These are phyloP conservation scores for Ascochyta pisi DNA, from an alignment of 2,329 filamentous ascomycete species.

Conservation along the genomic window DNA sequence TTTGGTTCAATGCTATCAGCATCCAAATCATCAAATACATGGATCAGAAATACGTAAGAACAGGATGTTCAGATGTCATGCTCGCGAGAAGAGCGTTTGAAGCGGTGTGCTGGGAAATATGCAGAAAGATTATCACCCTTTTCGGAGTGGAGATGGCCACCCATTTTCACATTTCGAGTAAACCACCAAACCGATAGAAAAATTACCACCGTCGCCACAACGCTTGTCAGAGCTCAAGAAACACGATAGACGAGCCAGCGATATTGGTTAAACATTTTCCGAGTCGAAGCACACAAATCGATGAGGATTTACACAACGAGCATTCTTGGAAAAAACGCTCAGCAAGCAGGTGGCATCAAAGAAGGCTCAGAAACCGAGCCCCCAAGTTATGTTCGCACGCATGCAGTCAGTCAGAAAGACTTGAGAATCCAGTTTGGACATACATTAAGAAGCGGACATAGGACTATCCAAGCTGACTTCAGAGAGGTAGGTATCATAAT, in stretches of 20 bases:
- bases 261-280: not conserved
- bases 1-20: not conserved
- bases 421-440: no score
- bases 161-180: not conserved
- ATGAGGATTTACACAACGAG: no score
- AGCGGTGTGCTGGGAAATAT: no score
- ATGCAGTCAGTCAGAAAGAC: no score
- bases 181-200: not conserved
- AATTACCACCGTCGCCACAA: not conserved
- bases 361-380: no score
- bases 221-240: not conserved
- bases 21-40: not conserved
- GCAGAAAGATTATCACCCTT: no score
- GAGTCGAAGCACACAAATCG: not conserved
- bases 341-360: no score
- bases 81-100: no score
- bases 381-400: no score
- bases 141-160: no score
- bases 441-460: not conserved
- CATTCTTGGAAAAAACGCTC: no score
- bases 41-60: not conserved
- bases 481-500: slow-evolving; percentile 4
- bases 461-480: not conserved
- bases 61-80: no score
- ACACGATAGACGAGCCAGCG: not conserved